Percentiles rank a stretch among this genome's conserved stretches.
Evolutionary conservation across 2,329 filamentous ascomycete genomes (phyloP).

Genomic region (Alternaria ventricosa): DNA sequence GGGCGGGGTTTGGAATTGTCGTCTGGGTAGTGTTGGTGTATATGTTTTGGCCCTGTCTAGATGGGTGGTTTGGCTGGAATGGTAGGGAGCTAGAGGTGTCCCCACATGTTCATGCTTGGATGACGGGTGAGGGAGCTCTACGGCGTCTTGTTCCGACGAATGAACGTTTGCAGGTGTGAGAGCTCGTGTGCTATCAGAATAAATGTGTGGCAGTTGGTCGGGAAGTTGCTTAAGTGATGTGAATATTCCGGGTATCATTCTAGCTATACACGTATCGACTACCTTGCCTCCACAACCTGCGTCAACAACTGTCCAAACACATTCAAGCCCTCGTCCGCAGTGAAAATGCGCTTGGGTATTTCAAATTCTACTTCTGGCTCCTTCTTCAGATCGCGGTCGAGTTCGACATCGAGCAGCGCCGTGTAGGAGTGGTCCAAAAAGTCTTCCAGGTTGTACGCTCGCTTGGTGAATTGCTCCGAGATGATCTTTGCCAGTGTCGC

Average conservation of each 20-base stretch:
- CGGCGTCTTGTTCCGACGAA: not conserved
- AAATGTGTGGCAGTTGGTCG: not conserved
- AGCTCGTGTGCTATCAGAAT: not conserved
- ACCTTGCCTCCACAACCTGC: constrained; percentile 38
- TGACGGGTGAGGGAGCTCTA: not conserved
- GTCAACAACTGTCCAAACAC: constrained; percentile 41
- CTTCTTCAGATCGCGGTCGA: constrained; percentile 84
- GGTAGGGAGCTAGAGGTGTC: not conserved
- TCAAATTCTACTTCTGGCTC: constrained; percentile 89
- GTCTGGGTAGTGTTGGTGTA: not conserved
- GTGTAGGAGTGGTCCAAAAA: constrained; percentile 94
- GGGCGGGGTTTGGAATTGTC: not conserved
- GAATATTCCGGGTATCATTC: constrained; percentile 8
- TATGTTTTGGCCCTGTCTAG: not conserved
- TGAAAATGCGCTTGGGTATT: constrained; percentile 86
- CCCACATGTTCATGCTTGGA: not conserved
- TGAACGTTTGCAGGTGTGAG: not conserved
- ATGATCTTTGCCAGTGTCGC: constrained; percentile 93
- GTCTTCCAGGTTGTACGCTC: constrained; percentile 93
- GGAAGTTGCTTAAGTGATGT: not conserved
- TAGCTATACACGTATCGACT: constrained; percentile 2
- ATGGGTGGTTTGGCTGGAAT: not conserved
- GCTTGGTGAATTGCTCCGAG: constrained; percentile 96
- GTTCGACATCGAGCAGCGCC: constrained; percentile 84
- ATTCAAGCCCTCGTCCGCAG: constrained; percentile 43